A percentile compares a stretch with the other conserved stretches of the same genome.
phyloP scores from a whole-genome alignment of 371 early-diverging fungal species.

The Dinochytrium kinnereticum region DNA sequence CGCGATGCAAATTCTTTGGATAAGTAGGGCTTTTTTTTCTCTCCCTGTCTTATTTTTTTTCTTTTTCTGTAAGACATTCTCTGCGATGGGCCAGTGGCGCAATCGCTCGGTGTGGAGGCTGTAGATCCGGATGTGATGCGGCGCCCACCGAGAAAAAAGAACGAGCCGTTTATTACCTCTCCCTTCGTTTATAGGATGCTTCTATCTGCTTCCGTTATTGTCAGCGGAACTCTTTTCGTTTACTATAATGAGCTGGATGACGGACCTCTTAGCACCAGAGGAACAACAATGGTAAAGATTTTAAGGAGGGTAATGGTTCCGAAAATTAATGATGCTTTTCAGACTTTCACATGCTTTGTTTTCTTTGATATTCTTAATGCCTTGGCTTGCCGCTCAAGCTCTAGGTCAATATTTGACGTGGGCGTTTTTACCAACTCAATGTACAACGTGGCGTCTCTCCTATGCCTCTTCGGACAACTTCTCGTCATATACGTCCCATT shows the following conservation, averaged over 20 bases:
- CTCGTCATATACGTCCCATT: conserved; percentile 89
- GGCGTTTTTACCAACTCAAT: conserved; percentile 86
- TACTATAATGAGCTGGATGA: conserved; percentile 76
- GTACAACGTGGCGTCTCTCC: conserved; percentile 83
- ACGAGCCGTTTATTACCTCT: conserved; percentile 78
- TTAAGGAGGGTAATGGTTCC: neutral
- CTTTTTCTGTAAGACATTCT: conserved; percentile 69
- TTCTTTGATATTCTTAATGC: conserved; percentile 96
- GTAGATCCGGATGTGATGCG: conserved; percentile 83
- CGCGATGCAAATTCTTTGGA: conserved; percentile 98
- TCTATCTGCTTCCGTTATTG: conserved; percentile 79
- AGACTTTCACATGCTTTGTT: conserved; percentile 96
- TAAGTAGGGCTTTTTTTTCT: conserved; percentile 55
- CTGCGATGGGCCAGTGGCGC: conserved; percentile 94
- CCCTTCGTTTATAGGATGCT: conserved; percentile 77
- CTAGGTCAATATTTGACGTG: conserved; percentile 78
- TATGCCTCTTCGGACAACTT: conserved; percentile 84
- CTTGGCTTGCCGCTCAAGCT: conserved; percentile 85
- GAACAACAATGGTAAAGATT: conserved; percentile 43
- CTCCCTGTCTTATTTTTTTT: neutral
- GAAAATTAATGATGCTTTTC: neutral
- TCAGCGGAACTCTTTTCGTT: conserved; percentile 84
- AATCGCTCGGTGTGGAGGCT: conserved; percentile 86
- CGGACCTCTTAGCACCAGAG: conserved; percentile 74
- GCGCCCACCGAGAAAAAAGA: conserved; percentile 77